A percentile compares a stretch with the other conserved stretches of the same genome.
Evolutionary conservation across 1,284 basidiomycete species (phyloP).

Genomic region (Malassezia psittaci): DNA sequence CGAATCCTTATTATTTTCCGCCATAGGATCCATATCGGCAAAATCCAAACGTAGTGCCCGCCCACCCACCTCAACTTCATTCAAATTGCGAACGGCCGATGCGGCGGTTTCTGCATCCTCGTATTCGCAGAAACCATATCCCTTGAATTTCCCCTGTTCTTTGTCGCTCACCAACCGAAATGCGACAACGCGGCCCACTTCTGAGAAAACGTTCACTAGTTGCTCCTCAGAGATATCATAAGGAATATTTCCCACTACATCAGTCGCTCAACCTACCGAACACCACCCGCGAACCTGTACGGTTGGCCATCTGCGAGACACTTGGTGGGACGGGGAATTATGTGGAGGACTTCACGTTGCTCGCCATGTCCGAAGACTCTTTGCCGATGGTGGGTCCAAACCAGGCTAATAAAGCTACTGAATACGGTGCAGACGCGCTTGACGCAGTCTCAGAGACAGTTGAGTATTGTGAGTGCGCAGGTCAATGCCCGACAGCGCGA

Average conservation of each 20-base stretch:
- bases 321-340: not conserved
- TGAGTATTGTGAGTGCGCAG: conserved; percentile 16
- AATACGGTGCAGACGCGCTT: conserved; percentile 14
- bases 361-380: conserved; percentile 8
- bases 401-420: conserved; percentile 5
- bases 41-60: conserved; percentile 74
- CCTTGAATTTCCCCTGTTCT: conserved; percentile 87
- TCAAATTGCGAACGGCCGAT: conserved; percentile 75
- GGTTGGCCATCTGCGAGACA: conserved; percentile 8
- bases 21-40: conserved; percentile 50
- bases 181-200: conserved; percentile 43
- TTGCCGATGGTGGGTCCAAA: conserved; percentile 2
- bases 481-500: conserved; percentile 13
- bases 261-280: conserved; percentile 15
- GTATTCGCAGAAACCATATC: conserved; percentile 95
- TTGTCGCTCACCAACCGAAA: conserved; percentile 68
- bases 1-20: conserved; percentile 15
- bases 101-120: conserved; percentile 83
- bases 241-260: conserved; percentile 45
- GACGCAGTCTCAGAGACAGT: conserved; percentile 11
- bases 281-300: conserved; percentile 18
- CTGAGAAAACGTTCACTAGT: conserved; percentile 40
- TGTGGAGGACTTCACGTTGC: not conserved
- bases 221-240: conserved; percentile 47
- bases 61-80: conserved; percentile 66